Conservation (phyloP, 192 early-diverging fungal genomes). For the Backusella sp. region DNA sequence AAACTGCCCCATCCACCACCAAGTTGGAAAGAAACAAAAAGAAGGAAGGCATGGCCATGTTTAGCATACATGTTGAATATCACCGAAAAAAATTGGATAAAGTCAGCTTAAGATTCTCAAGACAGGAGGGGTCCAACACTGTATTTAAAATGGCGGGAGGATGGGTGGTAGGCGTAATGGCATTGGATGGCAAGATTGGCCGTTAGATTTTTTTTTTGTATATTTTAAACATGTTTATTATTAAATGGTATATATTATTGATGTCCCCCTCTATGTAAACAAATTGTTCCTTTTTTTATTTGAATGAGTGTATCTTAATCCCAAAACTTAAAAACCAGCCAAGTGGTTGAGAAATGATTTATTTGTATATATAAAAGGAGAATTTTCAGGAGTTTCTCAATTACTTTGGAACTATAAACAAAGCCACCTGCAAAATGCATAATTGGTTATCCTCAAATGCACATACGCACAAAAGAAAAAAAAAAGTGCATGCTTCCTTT, state of each 20-base stretch:
- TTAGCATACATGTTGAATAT: constrained; percentile 14
- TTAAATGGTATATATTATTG: not conserved
- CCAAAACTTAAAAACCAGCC: not conserved
- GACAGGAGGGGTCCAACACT: constrained; percentile 22
- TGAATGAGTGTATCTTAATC: not conserved
- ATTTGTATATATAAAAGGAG: not conserved
- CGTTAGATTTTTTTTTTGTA: not conserved
- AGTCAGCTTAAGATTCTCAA: constrained; percentile 12
- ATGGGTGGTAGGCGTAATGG: constrained; percentile 6
- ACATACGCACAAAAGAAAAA: too few species aligned
- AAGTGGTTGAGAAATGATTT: not conserved
- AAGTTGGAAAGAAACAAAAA: not conserved
- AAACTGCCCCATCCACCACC: not conserved
- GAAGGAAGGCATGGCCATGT: constrained; percentile 19
- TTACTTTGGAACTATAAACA: not conserved
- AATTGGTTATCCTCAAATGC: not conserved
- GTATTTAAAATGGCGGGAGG: constrained; percentile 21
- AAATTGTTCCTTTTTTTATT: too few species aligned
- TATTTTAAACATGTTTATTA: not conserved
- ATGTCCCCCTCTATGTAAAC: not conserved
- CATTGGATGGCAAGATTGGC: constrained; percentile 10
- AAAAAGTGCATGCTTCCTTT: not conserved
- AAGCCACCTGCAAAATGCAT: not conserved
- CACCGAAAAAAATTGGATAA: constrained; percentile 1
- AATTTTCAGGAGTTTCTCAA: not conserved